A percentile compares a stretch with the other conserved stretches of the same genome.
phyloP scores from a whole-genome alignment of 2,329 filamentous ascomycete species.

The Fusarium guadeloupense region DNA sequence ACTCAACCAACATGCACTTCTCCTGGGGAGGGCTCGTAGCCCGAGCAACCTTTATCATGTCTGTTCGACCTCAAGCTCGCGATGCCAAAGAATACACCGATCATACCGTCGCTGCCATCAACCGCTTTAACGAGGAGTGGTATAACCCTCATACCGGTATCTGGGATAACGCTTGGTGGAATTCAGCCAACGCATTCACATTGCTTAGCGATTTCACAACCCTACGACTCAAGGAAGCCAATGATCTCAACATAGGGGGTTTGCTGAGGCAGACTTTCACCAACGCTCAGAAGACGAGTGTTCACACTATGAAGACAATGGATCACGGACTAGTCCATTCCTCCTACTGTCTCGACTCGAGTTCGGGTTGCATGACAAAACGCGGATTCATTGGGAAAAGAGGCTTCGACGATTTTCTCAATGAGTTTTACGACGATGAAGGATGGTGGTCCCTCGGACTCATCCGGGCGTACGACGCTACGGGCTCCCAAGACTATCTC shows the following conservation, averaged over 20 bases:
- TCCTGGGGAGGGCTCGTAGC: constrained; percentile 38
- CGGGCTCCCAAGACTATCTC: constrained; percentile 61
- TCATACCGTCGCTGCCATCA: constrained; percentile 47
- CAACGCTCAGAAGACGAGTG: constrained; percentile 54
- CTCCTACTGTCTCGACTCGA: constrained; percentile 47
- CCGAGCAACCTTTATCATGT: constrained; percentile 29
- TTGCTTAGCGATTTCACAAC: constrained; percentile 64
- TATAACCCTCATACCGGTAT: constrained; percentile 69
- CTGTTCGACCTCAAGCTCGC: constrained; percentile 29
- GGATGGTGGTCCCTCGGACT: constrained; percentile 72
- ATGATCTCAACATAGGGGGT: constrained; percentile 51
- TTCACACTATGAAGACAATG: constrained; percentile 52
- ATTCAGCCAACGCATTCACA: constrained; percentile 73
- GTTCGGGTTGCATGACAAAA: constrained; percentile 45
- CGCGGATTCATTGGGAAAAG: constrained; percentile 48
- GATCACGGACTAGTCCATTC: constrained; percentile 51
- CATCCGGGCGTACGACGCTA: constrained; percentile 66
- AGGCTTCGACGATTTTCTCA: constrained; percentile 55
- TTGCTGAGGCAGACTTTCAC: constrained; percentile 57
- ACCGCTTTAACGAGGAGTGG: constrained; percentile 64
- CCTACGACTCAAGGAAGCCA: constrained; percentile 47
- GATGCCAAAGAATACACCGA: constrained; percentile 44
- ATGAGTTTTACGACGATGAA: constrained; percentile 68
- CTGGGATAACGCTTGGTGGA: constrained; percentile 78
- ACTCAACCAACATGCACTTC: constrained; percentile 36